Base-by-base conservation (phyloP, 2,329 filamentous ascomycete species). In the Hypoxylon sp. region DNA sequence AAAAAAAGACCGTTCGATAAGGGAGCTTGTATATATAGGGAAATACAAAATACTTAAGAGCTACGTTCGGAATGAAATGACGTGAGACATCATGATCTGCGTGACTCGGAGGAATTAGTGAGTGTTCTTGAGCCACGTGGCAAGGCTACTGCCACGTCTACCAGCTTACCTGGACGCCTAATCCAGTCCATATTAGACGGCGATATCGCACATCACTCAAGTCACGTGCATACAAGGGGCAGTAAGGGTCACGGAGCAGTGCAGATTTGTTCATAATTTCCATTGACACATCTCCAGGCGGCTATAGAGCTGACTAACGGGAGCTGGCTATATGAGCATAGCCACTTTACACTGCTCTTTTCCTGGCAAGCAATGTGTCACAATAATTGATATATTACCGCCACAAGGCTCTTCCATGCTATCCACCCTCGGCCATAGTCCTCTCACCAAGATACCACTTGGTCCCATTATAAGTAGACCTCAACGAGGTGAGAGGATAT, bases 71-170 rank as follows among this genome's bases (percentile, higher is more conserved):
- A 48, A 7, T 22, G 33, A 8, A 57, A 6, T 48, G 10, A 30
- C 40, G 35, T 56, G 14, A 59, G 44, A 50, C 33, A 17, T 20
- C 8, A 40, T 50, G 31, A 37, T 20, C n/a, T 50, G 44, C 31
- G 56, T 59, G 31, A 50, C 31, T 59, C 44, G 55, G 44, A 55
- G 49, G 17, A 31, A 55, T 49, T n/a, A 20, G 42, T 27, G 10
- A 27, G 42, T 44, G 46, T 57, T 44, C 27, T 7, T 17, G 31
- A 27, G 68, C 56, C 64, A 70, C 64, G 68, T 70, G 64, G 64
- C 64, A 10, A 59, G 60, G 61, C 40, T 46, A 40, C 57, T 68
- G 64, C 60, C 60, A 70, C 59, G 46, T 69, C 55, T 51, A 31
- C 31, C 13, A 27, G 44, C 44, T 17, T 40, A n/a, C 37, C 14